Conservation (phyloP, 371 early-diverging fungal species). For the Chytridium lagenaria region DNA sequence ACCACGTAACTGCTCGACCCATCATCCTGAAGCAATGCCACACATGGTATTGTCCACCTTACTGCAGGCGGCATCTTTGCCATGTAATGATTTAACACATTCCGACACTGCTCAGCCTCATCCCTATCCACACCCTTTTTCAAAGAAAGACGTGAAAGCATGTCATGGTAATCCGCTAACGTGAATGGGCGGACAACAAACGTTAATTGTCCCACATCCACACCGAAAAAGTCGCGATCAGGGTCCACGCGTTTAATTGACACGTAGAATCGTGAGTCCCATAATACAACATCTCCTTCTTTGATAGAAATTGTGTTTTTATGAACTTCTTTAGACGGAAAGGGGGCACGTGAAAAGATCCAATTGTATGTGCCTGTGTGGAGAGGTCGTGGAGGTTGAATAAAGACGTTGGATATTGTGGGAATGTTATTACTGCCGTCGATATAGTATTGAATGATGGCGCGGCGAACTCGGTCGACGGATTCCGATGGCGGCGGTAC, state of each 20-base stretch:
- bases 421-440: background rate
- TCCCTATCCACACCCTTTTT: background rate
- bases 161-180: slow-evolving; percentile 21
- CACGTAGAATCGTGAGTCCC: slow-evolving; percentile 33
- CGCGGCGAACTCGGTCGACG: background rate
- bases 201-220: slow-evolving; percentile 5
- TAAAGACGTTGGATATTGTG: background rate
- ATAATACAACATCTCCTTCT: slow-evolving; percentile 4
- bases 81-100: slow-evolving; percentile 25
- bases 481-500: background rate
- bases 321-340: background rate
- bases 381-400: background rate
- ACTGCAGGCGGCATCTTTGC: slow-evolving; percentile 19
- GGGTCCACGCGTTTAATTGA: background rate
- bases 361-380: slow-evolving; percentile 11
- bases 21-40: slow-evolving; percentile 30
- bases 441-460: slow-evolving; percentile 8
- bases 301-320: slow-evolving; percentile 13
- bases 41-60: slow-evolving; percentile 30
- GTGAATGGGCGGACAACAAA: slow-evolving; percentile 26
- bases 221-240: background rate
- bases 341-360: slow-evolving; percentile 19
- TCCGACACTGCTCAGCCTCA: background rate
- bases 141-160: slow-evolving; percentile 24
- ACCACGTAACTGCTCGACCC: slow-evolving; percentile 24